Conservation (phyloP, 108 stramenopile species). For the Skeletonema tropicum region DNA sequence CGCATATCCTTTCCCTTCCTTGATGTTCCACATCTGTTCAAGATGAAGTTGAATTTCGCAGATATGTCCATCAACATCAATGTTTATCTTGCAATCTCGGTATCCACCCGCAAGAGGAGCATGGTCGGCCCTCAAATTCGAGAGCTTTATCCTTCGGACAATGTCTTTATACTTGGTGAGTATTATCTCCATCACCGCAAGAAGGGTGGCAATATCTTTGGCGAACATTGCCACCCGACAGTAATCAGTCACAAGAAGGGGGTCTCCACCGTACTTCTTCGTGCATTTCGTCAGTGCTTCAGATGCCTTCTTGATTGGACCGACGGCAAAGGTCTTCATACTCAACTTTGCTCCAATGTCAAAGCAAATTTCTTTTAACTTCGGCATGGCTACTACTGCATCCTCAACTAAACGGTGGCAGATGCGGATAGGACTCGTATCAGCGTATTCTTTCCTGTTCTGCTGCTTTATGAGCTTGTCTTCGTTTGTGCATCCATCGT, state of each 20-base stretch:
- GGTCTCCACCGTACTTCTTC: slow-evolving; percentile 44
- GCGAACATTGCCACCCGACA: slow-evolving; percentile 39
- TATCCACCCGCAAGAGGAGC: slow-evolving; percentile 34
- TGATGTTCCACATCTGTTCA: slow-evolving; percentile 36
- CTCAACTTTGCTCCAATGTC: slow-evolving; percentile 30
- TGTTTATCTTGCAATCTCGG: slow-evolving; percentile 46
- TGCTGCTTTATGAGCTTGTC: slow-evolving; percentile 28
- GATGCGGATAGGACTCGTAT: slow-evolving; percentile 35
- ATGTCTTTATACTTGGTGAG: slow-evolving; percentile 26
- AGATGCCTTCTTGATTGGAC: slow-evolving; percentile 36
- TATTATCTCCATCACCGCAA: slow-evolving; percentile 46
- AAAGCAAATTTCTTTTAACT: slow-evolving; percentile 32
- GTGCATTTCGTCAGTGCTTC: slow-evolving; percentile 37
- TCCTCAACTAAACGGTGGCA: slow-evolving; percentile 32
- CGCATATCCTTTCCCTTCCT: slow-evolving; percentile 31
- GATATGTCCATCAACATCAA: slow-evolving; percentile 42
- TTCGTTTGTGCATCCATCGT: slow-evolving; percentile 17
- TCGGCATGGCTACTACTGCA: slow-evolving; percentile 31
- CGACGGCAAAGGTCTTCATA: slow-evolving; percentile 40
- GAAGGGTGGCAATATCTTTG: slow-evolving; percentile 38
- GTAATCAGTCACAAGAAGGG: slow-evolving; percentile 48
- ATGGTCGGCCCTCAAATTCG: slow-evolving; percentile 32
- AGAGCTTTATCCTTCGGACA: slow-evolving; percentile 40
- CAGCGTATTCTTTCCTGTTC: slow-evolving; percentile 17
- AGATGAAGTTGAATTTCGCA: slow-evolving; percentile 51